These are phyloP conservation scores for Hepatocystis sp. DNA, from an alignment of 169 alveolate genomes.

Conservation along the genomic window DNA sequence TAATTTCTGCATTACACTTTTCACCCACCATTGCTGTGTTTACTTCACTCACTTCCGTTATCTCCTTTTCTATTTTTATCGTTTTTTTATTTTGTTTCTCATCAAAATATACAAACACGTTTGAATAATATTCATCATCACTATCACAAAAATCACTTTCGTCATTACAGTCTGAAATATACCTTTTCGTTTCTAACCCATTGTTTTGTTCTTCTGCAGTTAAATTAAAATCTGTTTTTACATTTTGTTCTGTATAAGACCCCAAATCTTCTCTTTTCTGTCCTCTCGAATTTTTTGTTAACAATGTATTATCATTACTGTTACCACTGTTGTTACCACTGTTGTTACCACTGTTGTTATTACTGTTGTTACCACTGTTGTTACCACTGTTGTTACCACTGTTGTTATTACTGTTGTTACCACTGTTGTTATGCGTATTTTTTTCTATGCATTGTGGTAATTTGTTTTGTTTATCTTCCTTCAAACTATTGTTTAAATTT, in stretches of 20 bases:
- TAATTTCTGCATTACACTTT: slow-evolving; percentile 5
- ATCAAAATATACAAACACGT: slow-evolving; percentile 40
- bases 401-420: slow-evolving; percentile 7
- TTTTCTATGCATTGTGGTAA: not conserved
- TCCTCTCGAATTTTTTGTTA: too few species aligned
- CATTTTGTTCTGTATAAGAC: too few species aligned
- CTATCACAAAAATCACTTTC: slow-evolving; percentile 10
- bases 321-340: too few species aligned
- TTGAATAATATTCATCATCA: slow-evolving; percentile 48
- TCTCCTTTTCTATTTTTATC: slow-evolving; percentile 23
- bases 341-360: too few species aligned
- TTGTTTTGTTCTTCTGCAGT: slow-evolving; percentile 10
- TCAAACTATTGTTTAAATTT: slow-evolving; percentile 11
- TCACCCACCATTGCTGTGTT: slow-evolving; percentile 1
- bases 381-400: too few species aligned
- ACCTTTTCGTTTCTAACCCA: not conserved
- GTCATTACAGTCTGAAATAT: slow-evolving; percentile 23
- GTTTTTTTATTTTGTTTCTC: slow-evolving; percentile 80
- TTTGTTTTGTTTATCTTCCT: slow-evolving; percentile 28
- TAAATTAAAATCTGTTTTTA: too few species aligned
- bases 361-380: too few species aligned
- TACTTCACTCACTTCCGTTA: too few species aligned
- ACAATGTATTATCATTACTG: too few species aligned
- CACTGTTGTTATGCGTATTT: not conserved
- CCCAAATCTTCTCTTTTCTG: too few species aligned